Evolutionary conservation across 208 protist genomes (phyloP), one percentile per base, ranked within the genome.

Genomic region (Wallacemonas sp.): DNA sequence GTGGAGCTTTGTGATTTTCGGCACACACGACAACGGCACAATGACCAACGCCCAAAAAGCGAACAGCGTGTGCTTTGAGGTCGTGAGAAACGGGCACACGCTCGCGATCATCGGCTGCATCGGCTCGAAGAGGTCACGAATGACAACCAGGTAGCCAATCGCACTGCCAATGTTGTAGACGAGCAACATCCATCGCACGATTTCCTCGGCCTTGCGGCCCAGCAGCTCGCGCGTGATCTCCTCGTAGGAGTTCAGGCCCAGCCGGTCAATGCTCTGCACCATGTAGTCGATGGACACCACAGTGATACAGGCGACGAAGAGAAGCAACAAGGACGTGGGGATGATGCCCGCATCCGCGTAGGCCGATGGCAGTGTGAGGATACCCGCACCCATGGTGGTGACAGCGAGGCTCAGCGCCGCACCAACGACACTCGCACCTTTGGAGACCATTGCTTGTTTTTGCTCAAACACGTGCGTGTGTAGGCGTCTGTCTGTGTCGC

Each of bases 221-320:
- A 89, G 76, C 49, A 93, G 57, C 48, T 82, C 71, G 22, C 84
- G 64, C 36, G 82, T 89, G 49, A 93, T 73, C 52, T 87, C 79
- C 61, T 93, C 87, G 61, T 93, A 93, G 11, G 81, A 89, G 69
- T 93, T 89, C 38, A 82, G 66, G 7, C 82, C 79, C 0, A 93
- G 25, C 48, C 81, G 84, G 25, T 93, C 84, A 1, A 93, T 74
- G 14, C 48, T 57, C 7, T 85, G 48, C 11, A 91, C 54, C 38
- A 93, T 84, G 73, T 72, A 93, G 70, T 93, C 83, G 5, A 93
- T 73, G 1, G 84, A 91, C 33, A 72, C 68, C 29, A 93, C 77
- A 0, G 87, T 93, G 49, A 93, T 55, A 26, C 74, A 36, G 16
- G 74, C 84, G 11, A 93, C 78, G 39, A 82, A 67, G 52, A 73